Percentiles rank a stretch among this genome's conserved stretches.
phyloP scores from a whole-genome alignment of 768 basidiomycete genomes.

The Suillus discolor region DNA sequence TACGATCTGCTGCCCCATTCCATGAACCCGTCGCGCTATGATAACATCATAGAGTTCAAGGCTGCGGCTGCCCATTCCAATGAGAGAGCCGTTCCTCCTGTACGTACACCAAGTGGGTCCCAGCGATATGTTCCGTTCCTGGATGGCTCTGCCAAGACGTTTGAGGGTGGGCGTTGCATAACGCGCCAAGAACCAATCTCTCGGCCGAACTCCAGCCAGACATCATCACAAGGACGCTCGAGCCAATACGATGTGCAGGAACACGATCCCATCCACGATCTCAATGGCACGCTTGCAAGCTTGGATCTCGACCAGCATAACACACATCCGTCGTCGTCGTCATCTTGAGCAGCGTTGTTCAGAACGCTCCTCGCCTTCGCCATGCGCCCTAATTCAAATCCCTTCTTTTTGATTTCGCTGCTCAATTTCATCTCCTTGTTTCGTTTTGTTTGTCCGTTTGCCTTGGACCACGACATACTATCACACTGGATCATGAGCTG shows the following conservation, averaged over 20 bases:
- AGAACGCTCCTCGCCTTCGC: slow-evolving; percentile 14
- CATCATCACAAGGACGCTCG: slow-evolving; percentile 26
- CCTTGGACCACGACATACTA: slow-evolving; percentile 29
- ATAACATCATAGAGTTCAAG: slow-evolving; percentile 40
- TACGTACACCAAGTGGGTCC: slow-evolving; percentile 46
- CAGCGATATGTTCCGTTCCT: slow-evolving; percentile 49
- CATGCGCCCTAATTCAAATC: slow-evolving; percentile 13
- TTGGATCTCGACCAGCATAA: slow-evolving; percentile 58
- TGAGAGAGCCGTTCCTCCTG: slow-evolving; percentile 45
- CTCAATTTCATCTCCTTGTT: slow-evolving; percentile 19
- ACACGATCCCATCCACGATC: slow-evolving; percentile 61
- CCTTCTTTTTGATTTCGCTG: slow-evolving; percentile 27
- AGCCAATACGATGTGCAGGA: slow-evolving; percentile 35
- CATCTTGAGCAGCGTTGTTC: slow-evolving; percentile 11
- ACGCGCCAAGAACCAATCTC: slow-evolving; percentile 54
- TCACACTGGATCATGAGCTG: slow-evolving; percentile 34
- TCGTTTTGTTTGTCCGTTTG: slow-evolving; percentile 21
- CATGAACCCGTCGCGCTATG: slow-evolving; percentile 55
- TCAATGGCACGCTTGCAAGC: slow-evolving; percentile 78
- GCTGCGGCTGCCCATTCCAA: slow-evolving; percentile 19
- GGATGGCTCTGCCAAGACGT: slow-evolving; percentile 41
- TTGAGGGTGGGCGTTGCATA: slow-evolving; percentile 42
- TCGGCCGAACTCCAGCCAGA: slow-evolving; percentile 54
- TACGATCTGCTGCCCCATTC: slow-evolving; percentile 41
- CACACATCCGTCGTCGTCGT: slow-evolving; percentile 20